Evolutionary conservation across 768 basidiomycete species (phyloP).

Genomic region (Leccinum subtestaceum): DNA sequence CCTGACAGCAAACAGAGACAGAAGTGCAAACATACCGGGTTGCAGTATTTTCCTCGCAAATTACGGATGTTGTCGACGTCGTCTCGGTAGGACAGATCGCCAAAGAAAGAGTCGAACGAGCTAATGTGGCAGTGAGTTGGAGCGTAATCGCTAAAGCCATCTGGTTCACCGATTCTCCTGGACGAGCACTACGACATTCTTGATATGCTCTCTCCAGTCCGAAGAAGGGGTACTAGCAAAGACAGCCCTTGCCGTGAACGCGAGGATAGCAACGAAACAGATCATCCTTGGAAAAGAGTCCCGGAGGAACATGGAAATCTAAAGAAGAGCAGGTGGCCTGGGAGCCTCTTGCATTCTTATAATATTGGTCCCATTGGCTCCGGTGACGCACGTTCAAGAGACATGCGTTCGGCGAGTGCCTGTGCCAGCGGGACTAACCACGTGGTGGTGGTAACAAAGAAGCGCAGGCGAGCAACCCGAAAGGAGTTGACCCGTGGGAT

Average conservation of each 20-base stretch:
- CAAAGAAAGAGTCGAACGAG: constrained; percentile 27
- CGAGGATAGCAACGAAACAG: constrained; percentile 2
- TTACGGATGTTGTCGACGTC: constrained; percentile 28
- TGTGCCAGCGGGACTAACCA: too few relatives aligned
- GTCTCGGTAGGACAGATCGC: constrained; percentile 24
- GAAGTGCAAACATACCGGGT: constrained; percentile 14
- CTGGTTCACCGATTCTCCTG: constrained; percentile 24
- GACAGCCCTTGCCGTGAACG: not conserved
- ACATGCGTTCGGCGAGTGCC: too few relatives aligned
- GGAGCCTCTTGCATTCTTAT: not conserved
- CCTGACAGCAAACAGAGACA: not conserved
- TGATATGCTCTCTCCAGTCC: constrained; percentile 24
- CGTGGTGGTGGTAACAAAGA: too few relatives aligned
- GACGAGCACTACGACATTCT: constrained; percentile 27
- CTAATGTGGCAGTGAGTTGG: constrained; percentile 2
- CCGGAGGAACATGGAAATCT: not conserved
- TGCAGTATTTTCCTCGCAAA: constrained; percentile 19
- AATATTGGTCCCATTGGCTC: not conserved
- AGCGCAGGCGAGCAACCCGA: too few relatives aligned
- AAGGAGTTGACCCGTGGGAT: too few relatives aligned
- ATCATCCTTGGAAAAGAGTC: constrained; percentile 13
- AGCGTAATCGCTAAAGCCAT: not conserved
- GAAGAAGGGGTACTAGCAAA: constrained; percentile 3
- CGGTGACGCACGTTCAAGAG: too few relatives aligned
- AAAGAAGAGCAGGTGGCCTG: not conserved